phyloP scores from a whole-genome alignment of 2,329 filamentous ascomycete genomes.

The Fusarium sacchari region DNA sequence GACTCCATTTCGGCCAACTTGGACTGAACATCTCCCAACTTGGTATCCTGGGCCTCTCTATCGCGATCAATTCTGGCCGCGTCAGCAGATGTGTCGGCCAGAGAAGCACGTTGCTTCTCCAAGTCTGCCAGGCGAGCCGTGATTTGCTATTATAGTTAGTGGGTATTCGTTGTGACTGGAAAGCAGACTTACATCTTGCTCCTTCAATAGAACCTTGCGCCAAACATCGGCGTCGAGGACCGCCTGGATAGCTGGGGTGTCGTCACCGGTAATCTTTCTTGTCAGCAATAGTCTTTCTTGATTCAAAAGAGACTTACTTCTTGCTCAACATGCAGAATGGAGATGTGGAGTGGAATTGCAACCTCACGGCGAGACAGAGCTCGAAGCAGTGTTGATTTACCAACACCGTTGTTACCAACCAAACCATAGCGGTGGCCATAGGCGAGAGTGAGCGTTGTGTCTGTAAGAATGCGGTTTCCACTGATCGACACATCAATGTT shows the following conservation, averaged over 20 bases:
- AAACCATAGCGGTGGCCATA: slow-evolving; percentile 96
- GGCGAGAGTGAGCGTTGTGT: slow-evolving; percentile 88
- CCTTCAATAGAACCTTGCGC: slow-evolving; percentile 91
- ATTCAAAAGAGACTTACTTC: slow-evolving; percentile 68
- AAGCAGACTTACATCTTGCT: slow-evolving; percentile 75
- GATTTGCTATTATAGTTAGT: slow-evolving; percentile 71
- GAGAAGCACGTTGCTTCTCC: slow-evolving; percentile 77
- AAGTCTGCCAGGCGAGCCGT: slow-evolving; percentile 77
- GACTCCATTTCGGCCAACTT: slow-evolving; percentile 99
- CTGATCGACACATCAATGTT: slow-evolving; percentile 94
- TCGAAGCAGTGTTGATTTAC: slow-evolving; percentile 92
- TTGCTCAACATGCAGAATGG: slow-evolving; percentile 98
- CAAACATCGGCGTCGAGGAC: slow-evolving; percentile 98
- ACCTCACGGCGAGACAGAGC: slow-evolving; percentile 94
- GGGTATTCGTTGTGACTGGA: background rate
- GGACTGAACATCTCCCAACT: slow-evolving; percentile 87
- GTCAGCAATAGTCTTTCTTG: slow-evolving; percentile 13
- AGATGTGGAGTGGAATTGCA: slow-evolving; percentile 95
- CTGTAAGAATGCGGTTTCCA: slow-evolving; percentile 86
- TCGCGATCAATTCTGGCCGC: slow-evolving; percentile 86
- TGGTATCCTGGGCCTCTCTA: slow-evolving; percentile 88
- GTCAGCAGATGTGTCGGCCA: slow-evolving; percentile 93
- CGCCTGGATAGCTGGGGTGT: slow-evolving; percentile 93
- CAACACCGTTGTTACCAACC: slow-evolving; percentile 99
- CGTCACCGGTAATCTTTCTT: slow-evolving; percentile 85